These are phyloP conservation scores for Penicillium sp. DNA, from an alignment of 2,329 filamentous ascomycete genomes.

Conservation along the genomic window DNA sequence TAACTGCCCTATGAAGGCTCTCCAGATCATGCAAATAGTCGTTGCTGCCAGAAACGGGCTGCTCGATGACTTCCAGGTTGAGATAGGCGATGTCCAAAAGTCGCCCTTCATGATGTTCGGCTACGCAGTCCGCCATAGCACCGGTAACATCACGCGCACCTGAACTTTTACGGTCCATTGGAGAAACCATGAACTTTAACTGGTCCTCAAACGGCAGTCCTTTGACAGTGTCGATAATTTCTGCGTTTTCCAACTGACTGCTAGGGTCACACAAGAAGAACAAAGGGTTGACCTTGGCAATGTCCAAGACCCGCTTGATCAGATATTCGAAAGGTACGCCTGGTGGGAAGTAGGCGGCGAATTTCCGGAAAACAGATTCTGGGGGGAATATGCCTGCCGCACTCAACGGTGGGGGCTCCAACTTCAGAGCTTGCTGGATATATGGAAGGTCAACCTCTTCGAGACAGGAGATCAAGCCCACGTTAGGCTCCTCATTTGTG, in stretches of 20 bases:
- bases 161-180: slow-evolving; percentile 57
- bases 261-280: slow-evolving; percentile 69
- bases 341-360: slow-evolving; percentile 77
- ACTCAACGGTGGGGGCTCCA: slow-evolving; percentile 63
- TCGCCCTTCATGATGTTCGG: slow-evolving; percentile 63
- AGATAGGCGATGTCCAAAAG: slow-evolving; percentile 70
- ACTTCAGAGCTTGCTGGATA: slow-evolving; percentile 62
- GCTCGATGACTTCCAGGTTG: slow-evolving; percentile 70
- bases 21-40: slow-evolving; percentile 70
- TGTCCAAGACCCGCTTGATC: slow-evolving; percentile 69
- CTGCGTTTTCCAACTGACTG: slow-evolving; percentile 65
- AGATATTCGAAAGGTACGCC: slow-evolving; percentile 81
- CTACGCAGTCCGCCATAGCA: slow-evolving; percentile 68
- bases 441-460: slow-evolving; percentile 65
- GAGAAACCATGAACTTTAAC: slow-evolving; percentile 71
- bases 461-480: slow-evolving; percentile 77
- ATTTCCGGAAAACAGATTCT: slow-evolving; percentile 66
- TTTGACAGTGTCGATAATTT: slow-evolving; percentile 69
- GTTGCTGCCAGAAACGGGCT: slow-evolving; percentile 43
- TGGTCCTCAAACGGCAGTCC: slow-evolving; percentile 70
- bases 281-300: slow-evolving; percentile 60
- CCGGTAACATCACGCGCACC: slow-evolving; percentile 49
- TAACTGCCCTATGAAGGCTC: slow-evolving; percentile 73
- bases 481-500: slow-evolving; percentile 31
- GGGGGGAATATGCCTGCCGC: slow-evolving; percentile 75